Evolutionary conservation across 345 rosid species (phyloP).

Genomic region (Hibiscus tridactylites): DNA sequence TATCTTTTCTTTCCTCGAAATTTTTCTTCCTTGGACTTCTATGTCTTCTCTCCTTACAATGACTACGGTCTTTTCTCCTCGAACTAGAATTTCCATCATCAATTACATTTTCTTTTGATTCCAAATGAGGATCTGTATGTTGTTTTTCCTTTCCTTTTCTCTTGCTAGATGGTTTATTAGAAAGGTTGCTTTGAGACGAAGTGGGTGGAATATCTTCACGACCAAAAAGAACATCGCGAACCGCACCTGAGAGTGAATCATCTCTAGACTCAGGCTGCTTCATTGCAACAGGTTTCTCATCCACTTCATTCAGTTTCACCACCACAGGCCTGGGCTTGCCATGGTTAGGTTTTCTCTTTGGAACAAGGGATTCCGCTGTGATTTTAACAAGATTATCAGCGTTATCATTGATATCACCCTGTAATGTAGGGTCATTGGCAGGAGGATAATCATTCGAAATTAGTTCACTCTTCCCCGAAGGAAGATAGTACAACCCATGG

Average conservation of each 20-base stretch:
- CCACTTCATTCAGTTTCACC: conserved; percentile 77
- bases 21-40: conserved; percentile 22
- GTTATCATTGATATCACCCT: conserved; percentile 25
- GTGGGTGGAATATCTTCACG: conserved; percentile 20
- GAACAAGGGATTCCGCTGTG: conserved; percentile 41
- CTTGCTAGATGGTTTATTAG: conserved; percentile 22
- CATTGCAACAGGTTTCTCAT: conserved; percentile 19
- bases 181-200: conserved; percentile 21
- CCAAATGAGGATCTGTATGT: conserved; percentile 18
- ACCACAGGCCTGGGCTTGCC: conserved; percentile 91
- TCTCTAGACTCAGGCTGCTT: conserved; percentile 32
- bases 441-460: conserved; percentile 60
- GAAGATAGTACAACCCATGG: conserved; percentile 73
- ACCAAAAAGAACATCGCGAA: conserved; percentile 64
- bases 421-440: conserved; percentile 53
- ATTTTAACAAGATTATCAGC: conserved; percentile 41
- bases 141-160: conserved; percentile 62
- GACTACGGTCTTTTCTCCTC: conserved; percentile 40
- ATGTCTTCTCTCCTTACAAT: conserved; percentile 40
- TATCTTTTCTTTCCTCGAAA: conserved; percentile 30
- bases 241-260: conserved; percentile 43
- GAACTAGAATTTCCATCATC: conserved; percentile 34
- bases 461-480: conserved; percentile 47
- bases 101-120: conserved; percentile 28
- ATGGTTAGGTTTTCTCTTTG: conserved; percentile 46